A percentile compares a stretch with the other conserved stretches of the same genome.
phyloP scores from a whole-genome alignment of 2,329 filamentous ascomycete genomes.

The Harringtonia lauricola region DNA sequence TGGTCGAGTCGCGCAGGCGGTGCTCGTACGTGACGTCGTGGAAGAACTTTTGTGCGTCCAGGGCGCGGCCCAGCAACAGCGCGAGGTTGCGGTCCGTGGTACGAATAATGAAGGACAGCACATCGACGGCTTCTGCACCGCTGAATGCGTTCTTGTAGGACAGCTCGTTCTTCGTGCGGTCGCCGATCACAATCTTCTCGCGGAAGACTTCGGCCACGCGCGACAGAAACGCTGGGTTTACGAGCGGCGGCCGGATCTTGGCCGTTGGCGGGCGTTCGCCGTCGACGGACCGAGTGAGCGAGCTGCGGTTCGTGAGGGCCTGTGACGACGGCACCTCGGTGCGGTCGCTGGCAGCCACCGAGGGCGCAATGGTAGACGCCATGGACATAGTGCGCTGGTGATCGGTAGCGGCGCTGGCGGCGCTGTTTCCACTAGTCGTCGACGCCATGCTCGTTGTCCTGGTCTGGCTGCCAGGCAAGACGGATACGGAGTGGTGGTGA shows the following conservation, averaged over 20 bases:
- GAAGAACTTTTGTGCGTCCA: conserved; percentile 98
- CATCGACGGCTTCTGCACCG: conserved; percentile 87
- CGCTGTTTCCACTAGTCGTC: conserved; percentile 23
- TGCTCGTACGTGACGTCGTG: conserved; percentile 99
- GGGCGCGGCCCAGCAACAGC: conserved; percentile 74
- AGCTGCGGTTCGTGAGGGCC: conserved; percentile 41
- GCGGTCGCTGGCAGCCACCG: conserved; percentile 50
- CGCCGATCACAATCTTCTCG: conserved; percentile 73
- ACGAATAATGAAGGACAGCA: conserved; percentile 92
- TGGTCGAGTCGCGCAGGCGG: conserved; percentile 81
- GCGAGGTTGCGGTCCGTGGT: conserved; percentile 94
- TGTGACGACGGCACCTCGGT: conserved; percentile 17
- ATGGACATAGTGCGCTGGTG: conserved; percentile 68
- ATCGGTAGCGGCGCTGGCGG: conserved; percentile 26
- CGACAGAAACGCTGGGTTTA: conserved; percentile 91
- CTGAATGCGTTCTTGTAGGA: conserved; percentile 97
- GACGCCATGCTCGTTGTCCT: conserved; percentile 31
- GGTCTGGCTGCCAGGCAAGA: conserved; percentile 34
- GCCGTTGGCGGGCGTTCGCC: conserved; percentile 45
- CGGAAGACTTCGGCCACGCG: conserved; percentile 86
- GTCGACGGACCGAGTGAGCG: conserved; percentile 41
- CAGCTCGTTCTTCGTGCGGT: conserved; percentile 91
- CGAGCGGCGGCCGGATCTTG: conserved; percentile 65
- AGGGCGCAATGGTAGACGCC: conserved; percentile 68
- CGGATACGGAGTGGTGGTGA: conserved; percentile 19